These are phyloP conservation scores for Blattamonas nauphoetae DNA, from an alignment of 78 protist species.

Conservation along the genomic window DNA sequence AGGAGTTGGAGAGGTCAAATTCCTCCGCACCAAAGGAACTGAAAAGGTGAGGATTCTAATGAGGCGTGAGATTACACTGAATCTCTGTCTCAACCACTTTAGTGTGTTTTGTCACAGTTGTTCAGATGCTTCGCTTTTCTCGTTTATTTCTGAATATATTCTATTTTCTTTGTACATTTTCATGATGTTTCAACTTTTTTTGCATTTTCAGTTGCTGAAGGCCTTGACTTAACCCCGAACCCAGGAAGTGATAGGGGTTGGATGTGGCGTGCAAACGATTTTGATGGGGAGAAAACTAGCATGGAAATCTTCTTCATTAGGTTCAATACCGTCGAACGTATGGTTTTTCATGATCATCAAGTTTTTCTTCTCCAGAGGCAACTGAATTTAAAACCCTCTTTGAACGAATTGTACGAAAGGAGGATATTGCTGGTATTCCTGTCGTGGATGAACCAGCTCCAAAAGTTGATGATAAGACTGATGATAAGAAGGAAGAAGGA, in stretches of 20 bases:
- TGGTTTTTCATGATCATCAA: not conserved
- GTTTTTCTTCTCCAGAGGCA: not conserved
- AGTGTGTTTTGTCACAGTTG: slow-evolving; percentile 1
- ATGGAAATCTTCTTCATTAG: not conserved
- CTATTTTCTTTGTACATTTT: not conserved
- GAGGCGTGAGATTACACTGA: slow-evolving; percentile 80
- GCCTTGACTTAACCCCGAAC: not conserved
- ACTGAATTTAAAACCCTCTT: slow-evolving; percentile 23
- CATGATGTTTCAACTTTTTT: no score
- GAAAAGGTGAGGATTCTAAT: slow-evolving; percentile 65
- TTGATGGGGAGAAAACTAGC: not conserved
- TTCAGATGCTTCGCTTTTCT: not conserved
- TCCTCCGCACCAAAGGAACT: slow-evolving; percentile 58
- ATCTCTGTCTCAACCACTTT: slow-evolving; percentile 75
- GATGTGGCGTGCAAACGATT: slow-evolving; percentile 26
- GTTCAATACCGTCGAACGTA: slow-evolving; percentile 7
- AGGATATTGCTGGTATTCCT: not conserved
- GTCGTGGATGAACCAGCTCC: not conserved
- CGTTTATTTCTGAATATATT: not conserved
- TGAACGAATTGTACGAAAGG: not conserved
- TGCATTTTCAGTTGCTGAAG: not conserved
- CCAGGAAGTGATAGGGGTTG: slow-evolving; percentile 26
- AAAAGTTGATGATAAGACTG: not conserved
- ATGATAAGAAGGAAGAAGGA: not conserved
- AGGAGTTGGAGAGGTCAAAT: slow-evolving; percentile 70